Evolutionary conservation across 2,329 filamentous ascomycete genomes (phyloP).

Genomic region (Berkeleyomyces basicola): DNA sequence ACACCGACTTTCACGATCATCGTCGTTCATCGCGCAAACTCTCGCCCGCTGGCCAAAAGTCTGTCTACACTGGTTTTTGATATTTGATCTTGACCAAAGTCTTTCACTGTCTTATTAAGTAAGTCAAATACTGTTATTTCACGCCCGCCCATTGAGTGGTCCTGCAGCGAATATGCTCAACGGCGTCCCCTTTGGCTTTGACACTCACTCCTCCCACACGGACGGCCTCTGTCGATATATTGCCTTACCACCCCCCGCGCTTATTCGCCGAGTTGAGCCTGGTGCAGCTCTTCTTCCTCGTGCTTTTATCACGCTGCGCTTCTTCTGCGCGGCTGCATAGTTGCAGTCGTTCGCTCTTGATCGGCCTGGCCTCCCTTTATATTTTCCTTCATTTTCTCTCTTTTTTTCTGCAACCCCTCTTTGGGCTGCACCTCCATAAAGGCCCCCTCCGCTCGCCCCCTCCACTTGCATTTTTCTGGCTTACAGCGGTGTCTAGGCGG

Average conservation of each 20-base stretch:
- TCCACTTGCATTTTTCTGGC: background rate
- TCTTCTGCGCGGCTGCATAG: background rate
- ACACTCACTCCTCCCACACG: too few relatives aligned
- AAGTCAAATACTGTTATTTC: too few relatives aligned
- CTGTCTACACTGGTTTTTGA: background rate
- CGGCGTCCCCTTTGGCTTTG: too few relatives aligned
- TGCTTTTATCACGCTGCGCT: background rate
- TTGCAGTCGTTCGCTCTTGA: background rate
- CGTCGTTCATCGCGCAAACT: too few relatives aligned
- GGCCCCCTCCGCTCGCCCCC: background rate
- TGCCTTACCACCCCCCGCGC: too few relatives aligned
- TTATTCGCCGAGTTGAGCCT: too few relatives aligned
- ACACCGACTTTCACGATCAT: background rate
- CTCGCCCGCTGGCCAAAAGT: background rate
- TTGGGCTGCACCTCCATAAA: constrained; percentile 3
- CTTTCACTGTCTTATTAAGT: too few relatives aligned
- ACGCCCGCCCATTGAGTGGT: too few relatives aligned
- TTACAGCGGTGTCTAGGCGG: background rate
- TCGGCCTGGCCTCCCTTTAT: background rate
- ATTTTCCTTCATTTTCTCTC: background rate
- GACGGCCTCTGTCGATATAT: too few relatives aligned
- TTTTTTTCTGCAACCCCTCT: constrained; percentile 2
- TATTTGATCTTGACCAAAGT: background rate
- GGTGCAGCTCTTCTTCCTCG: background rate
- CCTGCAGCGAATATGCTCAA: too few relatives aligned